Evolutionary conservation across 352 stramenopile genomes (phyloP), one percentile per base, ranked within the genome.

Genomic region (Globisporangium apiculatum): DNA sequence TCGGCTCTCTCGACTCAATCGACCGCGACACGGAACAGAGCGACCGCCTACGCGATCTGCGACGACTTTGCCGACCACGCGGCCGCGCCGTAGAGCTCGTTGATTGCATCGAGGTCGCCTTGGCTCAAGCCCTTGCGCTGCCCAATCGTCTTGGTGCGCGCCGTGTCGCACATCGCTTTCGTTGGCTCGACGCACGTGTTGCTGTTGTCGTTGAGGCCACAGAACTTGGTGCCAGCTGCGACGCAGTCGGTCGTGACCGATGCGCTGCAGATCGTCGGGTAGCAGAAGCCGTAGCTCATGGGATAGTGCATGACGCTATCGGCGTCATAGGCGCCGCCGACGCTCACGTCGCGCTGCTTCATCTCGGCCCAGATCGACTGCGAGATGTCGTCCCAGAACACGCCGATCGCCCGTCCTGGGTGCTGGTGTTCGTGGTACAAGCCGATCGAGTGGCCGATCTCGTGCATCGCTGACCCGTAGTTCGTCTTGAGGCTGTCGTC

Each of bases 381-480:
- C 45, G 85, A 70, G 47, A 87, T 82, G 58, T 84, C 64, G 59
- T 91, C 77, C 76, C 77, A 89, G 63, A 92, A 88, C 37, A 92
- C 66, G 38, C 72, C 75, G 45, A 90, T 81, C 35, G 63, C 71
- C 61, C 79, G 79, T n/a, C 75, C 60, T 15, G 79, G 76, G 61
- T 92, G 83, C 66, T 89, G 79, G 66, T 92, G 79, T 64, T 92
- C 83, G 66, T 92, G 80, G 71, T 91, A 92, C 54, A 92, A 64
- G 7, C 80, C 83, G 11, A 92, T 58, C 36, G 71, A 74, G 67
- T 92, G 83, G n/a, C 79, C 74, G 42, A 92, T 86, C 57, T 92
- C 83, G 68, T 92, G 82, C 75, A 92, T 88, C 64, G 78, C 76
- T 51, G 79, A 82, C 14, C 82, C 82, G 57, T 83, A 89, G 53